These are phyloP conservation scores for Fragaria iinumae DNA, from an alignment of 306 rosid species.

Conservation along the genomic window DNA sequence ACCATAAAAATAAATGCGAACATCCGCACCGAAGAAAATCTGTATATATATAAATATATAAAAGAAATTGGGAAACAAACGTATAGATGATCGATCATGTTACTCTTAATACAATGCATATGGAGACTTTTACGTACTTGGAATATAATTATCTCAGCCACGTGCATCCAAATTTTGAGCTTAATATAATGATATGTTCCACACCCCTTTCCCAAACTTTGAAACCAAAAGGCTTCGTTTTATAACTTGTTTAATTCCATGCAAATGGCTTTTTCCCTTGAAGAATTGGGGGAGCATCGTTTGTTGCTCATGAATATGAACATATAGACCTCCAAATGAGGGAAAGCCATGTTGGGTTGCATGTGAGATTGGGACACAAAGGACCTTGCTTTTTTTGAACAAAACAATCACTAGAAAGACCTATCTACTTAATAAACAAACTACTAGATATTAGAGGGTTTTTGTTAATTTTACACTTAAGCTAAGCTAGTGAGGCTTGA, in stretches of 20 bases:
- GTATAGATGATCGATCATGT: conserved; percentile 22
- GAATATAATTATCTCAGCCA: conserved; percentile 43
- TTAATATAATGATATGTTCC: conserved; percentile 39
- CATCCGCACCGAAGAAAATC: too few species aligned
- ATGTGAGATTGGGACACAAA: conserved; percentile 41
- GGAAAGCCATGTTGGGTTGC: conserved; percentile 47
- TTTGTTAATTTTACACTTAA: background rate
- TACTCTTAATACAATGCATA: conserved; percentile 29
- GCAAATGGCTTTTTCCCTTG: conserved; percentile 19
- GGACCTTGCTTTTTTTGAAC: conserved; percentile 28
- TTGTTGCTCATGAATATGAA: conserved; percentile 16
- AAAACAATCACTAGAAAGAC: conserved; percentile 37
- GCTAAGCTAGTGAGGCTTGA: conserved; percentile 14
- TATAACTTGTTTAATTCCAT: background rate
- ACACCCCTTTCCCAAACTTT: conserved; percentile 29
- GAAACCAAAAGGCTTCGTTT: conserved; percentile 16
- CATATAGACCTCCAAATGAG: conserved; percentile 27
- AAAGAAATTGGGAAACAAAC: background rate
- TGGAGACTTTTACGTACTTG: conserved; percentile 12
- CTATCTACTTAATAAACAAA: conserved; percentile 26
- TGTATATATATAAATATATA: too few species aligned
- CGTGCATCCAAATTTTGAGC: conserved; percentile 47
- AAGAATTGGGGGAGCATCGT: conserved; percentile 7
- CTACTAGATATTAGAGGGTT: background rate
- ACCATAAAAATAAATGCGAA: too few species aligned